Percentiles rank a stretch among this genome's conserved stretches.
These are phyloP conservation scores for Curvularia hawaiiensis DNA, from an alignment of 2,329 filamentous ascomycete genomes.

Conservation along the genomic window DNA sequence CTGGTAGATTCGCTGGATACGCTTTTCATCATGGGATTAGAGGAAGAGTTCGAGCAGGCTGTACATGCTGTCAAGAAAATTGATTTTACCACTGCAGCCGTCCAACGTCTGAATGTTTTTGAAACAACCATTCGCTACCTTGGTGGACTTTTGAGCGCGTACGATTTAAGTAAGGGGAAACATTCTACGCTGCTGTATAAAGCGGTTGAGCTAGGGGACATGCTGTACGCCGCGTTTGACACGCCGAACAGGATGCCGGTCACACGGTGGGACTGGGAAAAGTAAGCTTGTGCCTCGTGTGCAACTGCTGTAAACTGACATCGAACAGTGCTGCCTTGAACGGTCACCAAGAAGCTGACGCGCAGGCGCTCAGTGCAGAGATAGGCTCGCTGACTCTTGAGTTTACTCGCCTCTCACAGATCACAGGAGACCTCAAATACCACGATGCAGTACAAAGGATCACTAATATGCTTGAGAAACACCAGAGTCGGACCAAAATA, in stretches of 20 bases:
- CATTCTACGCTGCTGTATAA: constrained; percentile 47
- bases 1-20: constrained; percentile 66
- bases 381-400: constrained; percentile 47
- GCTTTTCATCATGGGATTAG: constrained; percentile 65
- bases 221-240: constrained; percentile 53
- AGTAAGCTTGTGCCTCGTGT: constrained; percentile 23
- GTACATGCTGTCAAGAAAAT: constrained; percentile 58
- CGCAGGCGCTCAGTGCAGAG: constrained; percentile 43
- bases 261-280: constrained; percentile 48
- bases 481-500: constrained; percentile 44
- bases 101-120: constrained; percentile 44
- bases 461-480: constrained; percentile 38
- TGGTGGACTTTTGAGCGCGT: constrained; percentile 46
- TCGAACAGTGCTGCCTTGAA: constrained; percentile 34
- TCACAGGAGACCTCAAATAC: constrained; percentile 47
- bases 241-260: constrained; percentile 51
- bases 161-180: constrained; percentile 43
- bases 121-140: constrained; percentile 50
- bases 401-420: constrained; percentile 48
- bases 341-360: constrained; percentile 36
- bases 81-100: constrained; percentile 57
- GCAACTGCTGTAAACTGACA: constrained; percentile 21
- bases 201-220: constrained; percentile 50
- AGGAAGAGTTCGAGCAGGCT: constrained; percentile 62
- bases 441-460: constrained; percentile 48